phyloP scores from a whole-genome alignment of 2,329 filamentous ascomycete species.

The Amauroascus verrucosus region DNA sequence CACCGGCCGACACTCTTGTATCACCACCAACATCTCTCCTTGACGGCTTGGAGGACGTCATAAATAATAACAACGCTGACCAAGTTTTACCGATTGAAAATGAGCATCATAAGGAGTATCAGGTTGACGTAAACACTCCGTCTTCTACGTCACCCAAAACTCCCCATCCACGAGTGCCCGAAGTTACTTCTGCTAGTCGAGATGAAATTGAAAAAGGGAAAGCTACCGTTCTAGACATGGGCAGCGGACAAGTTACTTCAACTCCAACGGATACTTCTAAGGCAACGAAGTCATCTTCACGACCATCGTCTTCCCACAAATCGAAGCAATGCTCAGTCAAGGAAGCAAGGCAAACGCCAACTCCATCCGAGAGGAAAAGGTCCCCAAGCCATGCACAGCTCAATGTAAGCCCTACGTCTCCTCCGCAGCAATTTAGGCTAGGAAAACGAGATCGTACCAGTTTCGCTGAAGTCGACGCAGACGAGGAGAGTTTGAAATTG shows the following conservation, averaged over 20 bases:
- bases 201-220: neutral
- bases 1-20: constrained; percentile 30
- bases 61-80: constrained; percentile 20
- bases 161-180: constrained; percentile 33
- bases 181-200: constrained; percentile 18
- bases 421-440: constrained; percentile 15
- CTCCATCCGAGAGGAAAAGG: neutral
- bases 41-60: constrained; percentile 32
- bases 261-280: constrained; percentile 14
- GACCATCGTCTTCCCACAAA: constrained; percentile 13
- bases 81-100: constrained; percentile 20
- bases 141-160: constrained; percentile 36
- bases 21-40: constrained; percentile 38
- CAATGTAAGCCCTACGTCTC: constrained; percentile 16
- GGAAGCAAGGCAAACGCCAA: constrained; percentile 1
- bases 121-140: constrained; percentile 26
- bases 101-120: constrained; percentile 9
- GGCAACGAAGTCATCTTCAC: constrained; percentile 7
- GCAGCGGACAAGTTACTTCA: neutral
- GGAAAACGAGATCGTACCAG: constrained; percentile 22
- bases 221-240: neutral
- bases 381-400: constrained; percentile 19
- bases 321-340: constrained; percentile 3
- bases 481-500: constrained; percentile 36
- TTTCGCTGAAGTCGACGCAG: constrained; percentile 26